Percentiles rank a stretch among this genome's conserved stretches.
Evolutionary conservation across 805 yeast genomes (phyloP).

Genomic region (Jamesozyma jinghongensis): DNA sequence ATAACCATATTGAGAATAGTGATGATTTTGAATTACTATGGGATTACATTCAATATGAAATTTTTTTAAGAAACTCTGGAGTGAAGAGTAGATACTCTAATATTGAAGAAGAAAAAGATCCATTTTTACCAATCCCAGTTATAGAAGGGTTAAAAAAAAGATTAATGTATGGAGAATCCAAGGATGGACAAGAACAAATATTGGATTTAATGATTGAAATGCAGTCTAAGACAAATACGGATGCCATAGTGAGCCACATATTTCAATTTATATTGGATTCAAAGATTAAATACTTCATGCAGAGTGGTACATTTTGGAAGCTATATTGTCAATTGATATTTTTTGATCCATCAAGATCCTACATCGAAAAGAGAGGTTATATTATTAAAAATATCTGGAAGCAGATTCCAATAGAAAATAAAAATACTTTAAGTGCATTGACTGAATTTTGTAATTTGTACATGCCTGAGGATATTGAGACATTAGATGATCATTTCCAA

Average conservation of each 20-base stretch:
- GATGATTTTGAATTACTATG: conserved; percentile 26
- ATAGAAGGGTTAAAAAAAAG: conserved; percentile 16
- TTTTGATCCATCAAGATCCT: conserved; percentile 19
- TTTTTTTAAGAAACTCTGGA: conserved; percentile 12
- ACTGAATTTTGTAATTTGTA: conserved; percentile 18
- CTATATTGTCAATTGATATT: conserved; percentile 22
- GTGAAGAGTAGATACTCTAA: conserved; percentile 14
- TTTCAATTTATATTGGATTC: conserved; percentile 15
- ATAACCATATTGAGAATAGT: conserved; percentile 12
- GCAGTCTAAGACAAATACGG: conserved; percentile 18
- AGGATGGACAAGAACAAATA: conserved; percentile 13
- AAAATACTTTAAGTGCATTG: neutral
- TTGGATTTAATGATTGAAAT: conserved; percentile 17
- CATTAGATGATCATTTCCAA: conserved; percentile 10
- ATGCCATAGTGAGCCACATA: conserved; percentile 14
- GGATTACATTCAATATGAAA: conserved; percentile 24
- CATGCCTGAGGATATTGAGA: conserved; percentile 24
- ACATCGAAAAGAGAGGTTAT: conserved; percentile 18
- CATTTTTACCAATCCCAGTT: conserved; percentile 6
- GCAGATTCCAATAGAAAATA: conserved; percentile 9
- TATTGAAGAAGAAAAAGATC: neutral
- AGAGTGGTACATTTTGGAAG: conserved; percentile 22
- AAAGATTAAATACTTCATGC: conserved; percentile 14
- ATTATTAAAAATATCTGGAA: conserved; percentile 18
- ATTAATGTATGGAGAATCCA: conserved; percentile 10